phyloP scores from a whole-genome alignment of 106 monocot genomes.

The Dendrobium chrysotoxum region DNA sequence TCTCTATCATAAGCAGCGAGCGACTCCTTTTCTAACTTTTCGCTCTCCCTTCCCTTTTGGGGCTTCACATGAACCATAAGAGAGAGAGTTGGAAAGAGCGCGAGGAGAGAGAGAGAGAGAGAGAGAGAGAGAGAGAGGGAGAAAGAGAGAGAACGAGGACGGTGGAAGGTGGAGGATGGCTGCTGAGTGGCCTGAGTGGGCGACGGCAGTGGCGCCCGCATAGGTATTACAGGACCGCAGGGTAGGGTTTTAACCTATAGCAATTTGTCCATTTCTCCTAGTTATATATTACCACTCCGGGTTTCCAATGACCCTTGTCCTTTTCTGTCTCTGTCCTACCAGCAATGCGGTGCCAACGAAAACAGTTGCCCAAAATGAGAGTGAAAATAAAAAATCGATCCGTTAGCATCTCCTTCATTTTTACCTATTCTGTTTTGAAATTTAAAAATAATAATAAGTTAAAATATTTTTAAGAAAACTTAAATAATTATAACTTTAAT shows the following conservation, averaged over 20 bases:
- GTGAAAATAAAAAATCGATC: not conserved
- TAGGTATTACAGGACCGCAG: not conserved
- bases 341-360: not conserved
- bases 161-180: not conserved
- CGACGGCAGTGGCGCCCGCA: not conserved
- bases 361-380: not conserved
- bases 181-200: not conserved
- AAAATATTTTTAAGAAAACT: too few relatives aligned
- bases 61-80: slow-evolving; percentile 7
- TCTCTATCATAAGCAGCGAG: not conserved
- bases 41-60: not conserved
- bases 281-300: not conserved
- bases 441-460: too few relatives aligned
- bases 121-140: not conserved
- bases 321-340: not conserved
- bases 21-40: not conserved
- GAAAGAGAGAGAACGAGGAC: not conserved
- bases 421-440: too few relatives aligned
- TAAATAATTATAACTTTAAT: too few relatives aligned
- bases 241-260: not conserved
- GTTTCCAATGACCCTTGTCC: not conserved
- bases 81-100: not conserved
- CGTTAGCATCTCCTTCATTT: not conserved
- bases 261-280: not conserved
- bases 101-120: not conserved